These are phyloP conservation scores for Priceomyces melissophilus DNA, from an alignment of 805 yeast species.

Conservation along the genomic window DNA sequence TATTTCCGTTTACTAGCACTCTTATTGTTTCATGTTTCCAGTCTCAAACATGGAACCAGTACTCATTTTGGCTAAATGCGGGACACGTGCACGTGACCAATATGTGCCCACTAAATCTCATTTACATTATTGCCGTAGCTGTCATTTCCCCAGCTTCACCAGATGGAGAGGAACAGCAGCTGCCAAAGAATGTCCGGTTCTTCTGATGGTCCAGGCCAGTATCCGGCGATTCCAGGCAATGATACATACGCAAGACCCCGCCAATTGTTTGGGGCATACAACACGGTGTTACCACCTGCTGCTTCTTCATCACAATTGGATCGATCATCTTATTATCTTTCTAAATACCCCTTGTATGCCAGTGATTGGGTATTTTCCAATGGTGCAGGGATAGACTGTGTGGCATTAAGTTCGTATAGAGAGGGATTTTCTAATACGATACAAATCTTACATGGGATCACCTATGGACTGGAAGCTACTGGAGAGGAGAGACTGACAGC, in stretches of 20 bases:
- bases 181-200: constrained; percentile 10
- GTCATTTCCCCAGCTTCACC: not conserved
- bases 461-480: constrained; percentile 21
- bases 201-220: constrained; percentile 8
- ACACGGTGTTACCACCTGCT: constrained; percentile 12
- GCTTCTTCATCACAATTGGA: constrained; percentile 2
- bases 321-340: constrained; percentile 7
- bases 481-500: constrained; percentile 8
- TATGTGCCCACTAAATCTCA: not conserved
- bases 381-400: constrained; percentile 35
- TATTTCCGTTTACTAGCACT: no score
- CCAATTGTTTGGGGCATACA: constrained; percentile 8
- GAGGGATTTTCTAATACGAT: constrained; percentile 74
- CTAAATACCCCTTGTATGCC: constrained; percentile 11
- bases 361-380: constrained; percentile 30
- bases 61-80: no score
- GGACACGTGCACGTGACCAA: not conserved
- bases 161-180: constrained; percentile 10
- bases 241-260: constrained; percentile 9
- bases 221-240: constrained; percentile 3
- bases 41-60: no score
- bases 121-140: not conserved
- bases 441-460: constrained; percentile 41
- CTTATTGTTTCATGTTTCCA: no score
- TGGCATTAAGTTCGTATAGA: constrained; percentile 73